These are phyloP conservation scores for Tinospora cordifolia DNA, from an alignment of 164 flowering plant genomes.

Conservation along the genomic window DNA sequence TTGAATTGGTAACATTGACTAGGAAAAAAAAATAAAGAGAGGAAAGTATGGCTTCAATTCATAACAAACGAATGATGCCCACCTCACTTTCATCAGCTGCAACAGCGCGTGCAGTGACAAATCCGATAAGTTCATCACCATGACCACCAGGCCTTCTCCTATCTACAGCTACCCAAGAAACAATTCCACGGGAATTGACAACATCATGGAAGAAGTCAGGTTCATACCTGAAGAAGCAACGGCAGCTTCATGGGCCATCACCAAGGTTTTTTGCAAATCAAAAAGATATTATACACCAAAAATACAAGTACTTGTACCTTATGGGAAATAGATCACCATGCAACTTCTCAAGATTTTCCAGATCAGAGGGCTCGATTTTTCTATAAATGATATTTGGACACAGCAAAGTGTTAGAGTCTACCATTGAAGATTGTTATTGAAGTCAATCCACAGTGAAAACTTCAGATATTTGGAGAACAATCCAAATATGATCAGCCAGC, in stretches of 20 bases:
- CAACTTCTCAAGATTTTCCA: conserved; percentile 54
- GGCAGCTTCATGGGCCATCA: neutral
- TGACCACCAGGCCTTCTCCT: conserved; percentile 47
- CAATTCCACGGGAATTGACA: conserved; percentile 69
- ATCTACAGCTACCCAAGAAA: conserved; percentile 97
- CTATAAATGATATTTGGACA: conserved; percentile 62
- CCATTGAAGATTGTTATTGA: conserved; percentile 42
- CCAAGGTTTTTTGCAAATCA: neutral
- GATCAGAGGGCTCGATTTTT: conserved; percentile 70
- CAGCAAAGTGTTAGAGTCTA: conserved; percentile 31
- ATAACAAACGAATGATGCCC: conserved; percentile 11
- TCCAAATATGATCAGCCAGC: conserved; percentile 43
- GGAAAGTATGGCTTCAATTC: neutral
- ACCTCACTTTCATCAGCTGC: conserved; percentile 87
- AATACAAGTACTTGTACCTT: conserved; percentile 45
- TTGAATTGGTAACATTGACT: neutral
- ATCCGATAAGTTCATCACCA: conserved; percentile 82
- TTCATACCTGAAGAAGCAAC: conserved; percentile 62
- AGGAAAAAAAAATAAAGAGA: neutral
- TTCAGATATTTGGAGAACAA: conserved; percentile 23
- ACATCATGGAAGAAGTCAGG: conserved; percentile 84
- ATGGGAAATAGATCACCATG: conserved; percentile 82
- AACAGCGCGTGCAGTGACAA: conserved; percentile 77
- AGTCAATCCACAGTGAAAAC: conserved; percentile 36
- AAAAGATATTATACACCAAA: neutral